A percentile compares a stretch with the other conserved stretches of the same genome.
phyloP scores from a whole-genome alignment of 148 eudicot genomes.

The Salicornia ramosissima region DNA sequence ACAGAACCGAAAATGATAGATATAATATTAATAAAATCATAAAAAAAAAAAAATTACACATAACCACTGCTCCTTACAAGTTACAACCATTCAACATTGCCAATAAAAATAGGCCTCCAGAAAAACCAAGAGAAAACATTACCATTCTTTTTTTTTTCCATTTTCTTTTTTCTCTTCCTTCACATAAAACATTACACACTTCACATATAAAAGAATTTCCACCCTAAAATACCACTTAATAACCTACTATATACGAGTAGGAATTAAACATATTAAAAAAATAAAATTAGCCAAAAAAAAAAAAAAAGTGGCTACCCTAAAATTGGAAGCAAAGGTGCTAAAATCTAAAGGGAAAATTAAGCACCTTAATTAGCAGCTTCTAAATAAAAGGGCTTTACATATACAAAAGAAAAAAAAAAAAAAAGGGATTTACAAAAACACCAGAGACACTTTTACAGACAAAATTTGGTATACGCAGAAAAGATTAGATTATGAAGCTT shows the following conservation, averaged over 20 bases:
- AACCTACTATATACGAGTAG: background rate
- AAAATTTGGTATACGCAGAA: background rate
- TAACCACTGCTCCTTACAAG: no score
- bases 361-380: slow-evolving; percentile 13
- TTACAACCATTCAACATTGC: no score
- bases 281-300: no score
- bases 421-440: slow-evolving; percentile 20
- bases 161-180: background rate
- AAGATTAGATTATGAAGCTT: background rate
- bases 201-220: slow-evolving; percentile 24
- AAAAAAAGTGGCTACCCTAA: background rate
- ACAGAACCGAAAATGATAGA: no score
- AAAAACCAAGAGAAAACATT: background rate
- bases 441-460: slow-evolving; percentile 13
- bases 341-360: slow-evolving; percentile 8
- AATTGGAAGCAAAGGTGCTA: background rate
- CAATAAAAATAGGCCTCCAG: background rate
- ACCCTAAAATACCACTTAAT: slow-evolving; percentile 2
- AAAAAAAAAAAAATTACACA: no score
- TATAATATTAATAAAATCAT: no score
- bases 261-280: background rate
- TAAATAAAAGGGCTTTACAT: slow-evolving; percentile 8
- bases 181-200: slow-evolving; percentile 3
- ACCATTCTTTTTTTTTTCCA: background rate
- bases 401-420: background rate